phyloP scores from a whole-genome alignment of 805 yeast genomes.

The Nakazawaea ambrosiae region DNA sequence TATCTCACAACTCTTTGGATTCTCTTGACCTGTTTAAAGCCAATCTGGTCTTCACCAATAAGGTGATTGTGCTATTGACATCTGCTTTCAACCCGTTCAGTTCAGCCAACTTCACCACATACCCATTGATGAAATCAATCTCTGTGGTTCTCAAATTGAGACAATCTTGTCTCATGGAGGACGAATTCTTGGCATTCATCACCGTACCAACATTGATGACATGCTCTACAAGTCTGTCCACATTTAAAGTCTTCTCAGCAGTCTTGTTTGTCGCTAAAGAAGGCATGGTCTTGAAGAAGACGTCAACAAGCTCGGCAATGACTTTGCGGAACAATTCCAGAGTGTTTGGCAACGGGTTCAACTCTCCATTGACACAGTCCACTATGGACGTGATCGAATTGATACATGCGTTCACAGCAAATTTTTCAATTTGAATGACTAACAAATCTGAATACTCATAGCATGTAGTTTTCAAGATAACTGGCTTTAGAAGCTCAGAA shows the following conservation, averaged over 20 bases:
- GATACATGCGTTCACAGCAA: conserved; percentile 74
- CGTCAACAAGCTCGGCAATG: conserved; percentile 37
- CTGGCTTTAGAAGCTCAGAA: conserved; percentile 18
- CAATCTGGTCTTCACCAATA: conserved; percentile 35
- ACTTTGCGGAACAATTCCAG: conserved; percentile 30
- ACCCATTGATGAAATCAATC: conserved; percentile 80
- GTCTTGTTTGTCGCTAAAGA: conserved; percentile 23
- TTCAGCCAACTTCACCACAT: conserved; percentile 50
- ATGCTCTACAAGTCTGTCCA: conserved; percentile 26
- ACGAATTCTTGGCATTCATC: conserved; percentile 38
- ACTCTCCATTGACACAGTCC: conserved; percentile 73
- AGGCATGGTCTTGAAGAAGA: conserved; percentile 28
- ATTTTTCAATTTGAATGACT: conserved; percentile 62
- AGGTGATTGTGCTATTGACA: conserved; percentile 37
- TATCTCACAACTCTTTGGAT: too few species aligned
- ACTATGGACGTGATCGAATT: conserved; percentile 77
- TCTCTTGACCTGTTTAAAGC: conserved; percentile 14
- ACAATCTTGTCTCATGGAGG: conserved; percentile 70
- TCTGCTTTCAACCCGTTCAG: conserved; percentile 35
- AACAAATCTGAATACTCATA: conserved; percentile 36
- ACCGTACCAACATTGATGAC: conserved; percentile 21
- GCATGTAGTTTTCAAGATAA: conserved; percentile 22
- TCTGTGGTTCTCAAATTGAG: conserved; percentile 55
- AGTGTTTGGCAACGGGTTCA: conserved; percentile 34
- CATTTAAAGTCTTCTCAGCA: conserved; percentile 24